phyloP scores from a whole-genome alignment of 1,139 yeast genomes.

The Torulaspora pretoriensis region DNA sequence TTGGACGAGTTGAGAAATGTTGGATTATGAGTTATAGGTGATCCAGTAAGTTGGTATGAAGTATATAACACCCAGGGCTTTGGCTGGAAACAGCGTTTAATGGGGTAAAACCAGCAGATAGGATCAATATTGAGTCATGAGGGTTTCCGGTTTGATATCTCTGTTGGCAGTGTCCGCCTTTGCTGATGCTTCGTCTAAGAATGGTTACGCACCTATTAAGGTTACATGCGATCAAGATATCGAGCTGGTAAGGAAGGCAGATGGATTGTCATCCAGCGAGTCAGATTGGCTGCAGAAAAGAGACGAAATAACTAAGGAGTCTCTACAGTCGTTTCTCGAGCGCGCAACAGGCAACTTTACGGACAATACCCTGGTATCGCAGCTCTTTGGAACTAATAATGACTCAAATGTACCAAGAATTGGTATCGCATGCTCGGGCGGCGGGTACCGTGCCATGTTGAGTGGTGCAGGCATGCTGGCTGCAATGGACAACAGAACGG shows the following conservation, averaged over 20 bases:
- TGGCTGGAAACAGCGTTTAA: background rate
- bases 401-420: conserved; percentile 36
- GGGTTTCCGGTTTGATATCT: background rate
- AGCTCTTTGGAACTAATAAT: conserved; percentile 23
- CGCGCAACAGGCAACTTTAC: conserved; percentile 58
- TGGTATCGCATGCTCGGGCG: conserved; percentile 83
- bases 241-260: conserved; percentile 40
- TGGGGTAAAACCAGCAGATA: background rate
- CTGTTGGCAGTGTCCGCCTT: conserved; percentile 1
- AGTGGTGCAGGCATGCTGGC: conserved; percentile 83
- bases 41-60: background rate
- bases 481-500: conserved; percentile 73
- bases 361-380: conserved; percentile 40
- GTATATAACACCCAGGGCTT: background rate
- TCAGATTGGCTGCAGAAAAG: conserved; percentile 42
- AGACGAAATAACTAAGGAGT: conserved; percentile 49
- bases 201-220: conserved; percentile 61
- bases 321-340: conserved; percentile 52
- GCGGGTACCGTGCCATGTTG: conserved; percentile 90
- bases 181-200: conserved; percentile 17
- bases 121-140: background rate
- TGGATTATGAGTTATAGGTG: background rate
- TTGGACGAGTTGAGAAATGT: background rate
- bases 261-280: conserved; percentile 30
- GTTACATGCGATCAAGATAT: conserved; percentile 50